These are phyloP conservation scores for Ceratobasidium theobromae DNA, from an alignment of 1,284 basidiomycete genomes.

Conservation along the genomic window DNA sequence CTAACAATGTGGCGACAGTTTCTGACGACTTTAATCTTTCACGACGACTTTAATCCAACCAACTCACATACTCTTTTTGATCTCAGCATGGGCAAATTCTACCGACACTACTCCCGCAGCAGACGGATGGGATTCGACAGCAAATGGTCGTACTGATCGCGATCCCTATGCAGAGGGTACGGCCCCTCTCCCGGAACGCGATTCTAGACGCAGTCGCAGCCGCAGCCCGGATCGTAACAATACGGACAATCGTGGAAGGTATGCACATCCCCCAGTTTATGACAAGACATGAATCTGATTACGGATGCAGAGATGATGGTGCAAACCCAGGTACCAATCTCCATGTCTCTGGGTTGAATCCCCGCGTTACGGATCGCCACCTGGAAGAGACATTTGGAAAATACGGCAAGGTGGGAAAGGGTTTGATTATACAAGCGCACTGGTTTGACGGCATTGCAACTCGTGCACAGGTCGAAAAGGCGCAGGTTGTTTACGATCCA, in stretches of 20 bases:
- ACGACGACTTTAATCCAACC: neutral
- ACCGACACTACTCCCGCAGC: slow-evolving; percentile 6
- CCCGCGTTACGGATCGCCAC: slow-evolving; percentile 78
- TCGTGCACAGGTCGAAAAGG: slow-evolving; percentile 69
- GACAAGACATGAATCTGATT: neutral
- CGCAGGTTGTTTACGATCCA: slow-evolving; percentile 95
- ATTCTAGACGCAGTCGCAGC: slow-evolving; percentile 6
- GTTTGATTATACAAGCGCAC: neutral
- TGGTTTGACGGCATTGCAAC: neutral
- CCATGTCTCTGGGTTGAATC: slow-evolving; percentile 86
- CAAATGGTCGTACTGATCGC: neutral
- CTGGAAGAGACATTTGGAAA: slow-evolving; percentile 88
- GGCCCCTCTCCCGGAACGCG: neutral
- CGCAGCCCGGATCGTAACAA: slow-evolving; percentile 1
- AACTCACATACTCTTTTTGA: slow-evolving; percentile 13
- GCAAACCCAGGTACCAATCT: slow-evolving; percentile 94
- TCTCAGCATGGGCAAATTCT: slow-evolving; percentile 13
- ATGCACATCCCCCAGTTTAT: neutral
- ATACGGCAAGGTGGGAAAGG: slow-evolving; percentile 77
- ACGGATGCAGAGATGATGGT: slow-evolving; percentile 43
- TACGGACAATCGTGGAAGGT: slow-evolving; percentile 1
- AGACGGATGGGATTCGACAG: neutral
- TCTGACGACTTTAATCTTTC: neutral
- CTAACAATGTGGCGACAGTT: neutral
- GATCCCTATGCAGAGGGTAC: slow-evolving; percentile 1